These are phyloP conservation scores for Powellomyces hirtus DNA, from an alignment of 192 early-diverging fungal genomes.

Conservation along the genomic window DNA sequence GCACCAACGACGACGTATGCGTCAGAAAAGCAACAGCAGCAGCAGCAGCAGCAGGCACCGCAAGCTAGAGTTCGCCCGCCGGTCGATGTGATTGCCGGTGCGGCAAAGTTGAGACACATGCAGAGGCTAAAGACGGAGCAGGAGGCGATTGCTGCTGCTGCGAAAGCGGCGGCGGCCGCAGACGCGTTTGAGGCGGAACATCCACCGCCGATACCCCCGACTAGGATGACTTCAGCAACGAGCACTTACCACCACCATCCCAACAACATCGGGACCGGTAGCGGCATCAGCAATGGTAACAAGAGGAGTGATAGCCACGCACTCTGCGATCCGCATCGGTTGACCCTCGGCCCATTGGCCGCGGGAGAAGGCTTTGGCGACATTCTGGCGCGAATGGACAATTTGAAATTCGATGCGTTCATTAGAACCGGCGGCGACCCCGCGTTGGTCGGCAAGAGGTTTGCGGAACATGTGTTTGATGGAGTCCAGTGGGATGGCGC, in stretches of 20 bases:
- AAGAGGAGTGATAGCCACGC: neutral
- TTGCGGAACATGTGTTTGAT: constrained; percentile 25
- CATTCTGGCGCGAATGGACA: constrained; percentile 13
- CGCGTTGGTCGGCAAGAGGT: constrained; percentile 2
- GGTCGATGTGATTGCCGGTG: neutral
- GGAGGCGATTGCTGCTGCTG: neutral
- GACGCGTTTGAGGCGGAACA: neutral
- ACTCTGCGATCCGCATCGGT: constrained; percentile 11
- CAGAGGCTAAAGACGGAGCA: neutral
- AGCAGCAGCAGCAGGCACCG: too few species aligned
- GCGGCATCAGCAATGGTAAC: too few species aligned
- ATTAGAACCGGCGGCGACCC: neutral
- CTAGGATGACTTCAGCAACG: neutral
- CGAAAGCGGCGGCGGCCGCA: neutral
- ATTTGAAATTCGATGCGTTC: neutral
- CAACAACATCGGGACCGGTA: neutral
- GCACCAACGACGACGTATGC: too few species aligned
- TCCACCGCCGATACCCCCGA: neutral
- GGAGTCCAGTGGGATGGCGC: constrained; percentile 5
- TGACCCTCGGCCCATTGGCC: constrained; percentile 19
- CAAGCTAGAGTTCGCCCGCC: too few species aligned
- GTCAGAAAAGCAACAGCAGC: too few species aligned
- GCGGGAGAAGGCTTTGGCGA: constrained; percentile 11
- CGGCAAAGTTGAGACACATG: neutral
- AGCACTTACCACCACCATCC: neutral